Evolutionary conservation across 768 basidiomycete genomes (phyloP), one percentile per base, ranked within the genome.

Genomic region (Suillus clintonianus): DNA sequence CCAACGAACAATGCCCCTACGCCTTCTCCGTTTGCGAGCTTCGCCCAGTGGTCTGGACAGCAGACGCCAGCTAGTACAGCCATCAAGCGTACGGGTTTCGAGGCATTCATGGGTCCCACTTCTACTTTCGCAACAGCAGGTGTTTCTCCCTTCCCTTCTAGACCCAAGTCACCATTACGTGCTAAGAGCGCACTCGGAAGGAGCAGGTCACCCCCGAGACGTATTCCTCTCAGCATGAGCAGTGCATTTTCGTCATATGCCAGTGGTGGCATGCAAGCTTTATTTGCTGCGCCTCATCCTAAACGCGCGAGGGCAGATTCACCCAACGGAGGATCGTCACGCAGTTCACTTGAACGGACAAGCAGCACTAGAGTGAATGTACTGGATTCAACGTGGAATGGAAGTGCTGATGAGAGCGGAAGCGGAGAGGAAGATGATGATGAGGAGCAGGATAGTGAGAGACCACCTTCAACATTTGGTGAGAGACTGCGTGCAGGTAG

Each of bases 211-310:
- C 89, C 89, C 3, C 70, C 81, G 19, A 81, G 81, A 66, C 82
- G 82, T 37, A 72, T 76, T 24, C 79, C 75, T 41, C 47, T 68
- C 47, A 72, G 83, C 3, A 73, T 78, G 60, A 81, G 77, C 47
- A 86, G 76, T 64, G 85, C 86, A 14, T 91, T 91, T 69, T 83
- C 85, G 9, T 82, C 85, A 15, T 91, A 90, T 72, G 83, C 85
- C 4, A 76, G 79, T 27, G 74, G 75, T 8, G 79, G 84, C 0
- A 77, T 76, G 27, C 83, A 87, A 61, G 78, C 81, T 42, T 86
- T 89, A 65, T 75, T 75, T 50, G 60, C 62, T 30, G 65, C 63
- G 5, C 83, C 88, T 15, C 76, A 75, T 34, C 77, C 80, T 53
- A 90, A 88, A 72, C 84, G 87, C 32, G 82, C 82, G 9, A 79